Percentiles rank a stretch among this genome's conserved stretches.
Conservation (phyloP, 2,329 filamentous ascomycete genomes). For the Alternaria sp. region DNA sequence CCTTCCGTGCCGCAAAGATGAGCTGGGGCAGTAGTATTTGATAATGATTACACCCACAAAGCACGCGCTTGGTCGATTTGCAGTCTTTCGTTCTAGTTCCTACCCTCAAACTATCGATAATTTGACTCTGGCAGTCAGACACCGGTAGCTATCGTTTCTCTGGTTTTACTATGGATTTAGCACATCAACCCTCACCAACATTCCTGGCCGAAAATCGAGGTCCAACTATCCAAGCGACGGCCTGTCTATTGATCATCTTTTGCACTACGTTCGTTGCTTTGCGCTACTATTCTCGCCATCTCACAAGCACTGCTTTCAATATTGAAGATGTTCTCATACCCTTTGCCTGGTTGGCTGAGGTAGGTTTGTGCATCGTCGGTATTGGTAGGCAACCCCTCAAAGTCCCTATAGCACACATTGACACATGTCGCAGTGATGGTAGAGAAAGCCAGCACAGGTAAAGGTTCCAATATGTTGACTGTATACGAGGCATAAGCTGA, state of each 20-base stretch:
- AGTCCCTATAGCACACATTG: neutral
- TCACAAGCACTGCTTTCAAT: slow-evolving; percentile 25
- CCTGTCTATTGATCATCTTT: slow-evolving; percentile 29
- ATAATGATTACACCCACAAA: neutral
- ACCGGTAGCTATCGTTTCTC: slow-evolving; percentile 4
- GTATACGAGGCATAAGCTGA: neutral
- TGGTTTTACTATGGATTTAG: slow-evolving; percentile 6
- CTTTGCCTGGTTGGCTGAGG: slow-evolving; percentile 33
- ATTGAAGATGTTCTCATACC: slow-evolving; percentile 33
- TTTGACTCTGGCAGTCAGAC: slow-evolving; percentile 23
- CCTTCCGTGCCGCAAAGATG: slow-evolving; percentile 5
- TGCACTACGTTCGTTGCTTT: slow-evolving; percentile 32
- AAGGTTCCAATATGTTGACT: neutral
- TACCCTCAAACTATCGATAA: slow-evolving; percentile 6
- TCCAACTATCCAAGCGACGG: slow-evolving; percentile 23
- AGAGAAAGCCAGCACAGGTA: slow-evolving; percentile 27
- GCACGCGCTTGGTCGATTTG: neutral
- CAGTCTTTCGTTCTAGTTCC: slow-evolving; percentile 6
- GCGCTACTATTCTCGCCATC: slow-evolving; percentile 33
- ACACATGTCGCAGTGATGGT: slow-evolving; percentile 32
- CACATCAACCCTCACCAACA: slow-evolving; percentile 4
- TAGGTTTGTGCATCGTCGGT: slow-evolving; percentile 30
- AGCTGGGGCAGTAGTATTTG: slow-evolving; percentile 12
- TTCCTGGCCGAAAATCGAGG: slow-evolving; percentile 31
- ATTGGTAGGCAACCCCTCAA: slow-evolving; percentile 26